phyloP scores from a whole-genome alignment of 2,329 filamentous ascomycete species.

The Verticillium albo-atrum region DNA sequence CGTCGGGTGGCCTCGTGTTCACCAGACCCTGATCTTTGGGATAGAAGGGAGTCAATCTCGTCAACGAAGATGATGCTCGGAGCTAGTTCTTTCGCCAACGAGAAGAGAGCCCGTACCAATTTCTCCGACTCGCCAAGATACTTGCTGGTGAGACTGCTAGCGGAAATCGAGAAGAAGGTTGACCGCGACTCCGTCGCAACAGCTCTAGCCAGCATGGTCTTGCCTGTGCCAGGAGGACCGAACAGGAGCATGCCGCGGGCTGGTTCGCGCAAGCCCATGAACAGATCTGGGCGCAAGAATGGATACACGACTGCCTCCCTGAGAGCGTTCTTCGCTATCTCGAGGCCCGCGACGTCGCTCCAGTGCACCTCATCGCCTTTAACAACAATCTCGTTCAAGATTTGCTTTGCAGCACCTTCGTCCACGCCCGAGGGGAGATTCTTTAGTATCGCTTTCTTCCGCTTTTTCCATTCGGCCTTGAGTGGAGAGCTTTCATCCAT shows the following conservation, averaged over 20 bases:
- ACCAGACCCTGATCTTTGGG: slow-evolving; percentile 73
- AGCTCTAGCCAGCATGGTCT: slow-evolving; percentile 93
- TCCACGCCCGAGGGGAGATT: slow-evolving; percentile 80
- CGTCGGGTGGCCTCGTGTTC: slow-evolving; percentile 91
- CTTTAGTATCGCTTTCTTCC: slow-evolving; percentile 64
- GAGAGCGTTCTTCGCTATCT: slow-evolving; percentile 83
- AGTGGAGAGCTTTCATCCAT: slow-evolving; percentile 26
- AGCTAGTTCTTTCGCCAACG: slow-evolving; percentile 80
- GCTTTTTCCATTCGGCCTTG: slow-evolving; percentile 54
- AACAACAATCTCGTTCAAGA: slow-evolving; percentile 93
- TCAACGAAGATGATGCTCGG: slow-evolving; percentile 98
- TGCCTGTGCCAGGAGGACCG: slow-evolving; percentile 94
- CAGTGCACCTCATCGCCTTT: slow-evolving; percentile 93
- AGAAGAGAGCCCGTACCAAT: slow-evolving; percentile 86
- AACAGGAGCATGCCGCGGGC: slow-evolving; percentile 94
- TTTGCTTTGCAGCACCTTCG: slow-evolving; percentile 77
- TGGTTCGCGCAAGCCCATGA: slow-evolving; percentile 91
- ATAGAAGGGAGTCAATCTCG: slow-evolving; percentile 92
- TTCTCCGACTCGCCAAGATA: slow-evolving; percentile 97
- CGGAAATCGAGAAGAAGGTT: slow-evolving; percentile 96
- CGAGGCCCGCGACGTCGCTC: slow-evolving; percentile 87
- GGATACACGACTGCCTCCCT: slow-evolving; percentile 97
- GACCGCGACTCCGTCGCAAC: slow-evolving; percentile 93
- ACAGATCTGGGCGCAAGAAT: slow-evolving; percentile 89
- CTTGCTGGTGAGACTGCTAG: slow-evolving; percentile 90